A percentile compares a stretch with the other conserved stretches of the same genome.
Evolutionary conservation across 2,329 filamentous ascomycete genomes (phyloP).

Genomic region (Stachybotrys echinatus): DNA sequence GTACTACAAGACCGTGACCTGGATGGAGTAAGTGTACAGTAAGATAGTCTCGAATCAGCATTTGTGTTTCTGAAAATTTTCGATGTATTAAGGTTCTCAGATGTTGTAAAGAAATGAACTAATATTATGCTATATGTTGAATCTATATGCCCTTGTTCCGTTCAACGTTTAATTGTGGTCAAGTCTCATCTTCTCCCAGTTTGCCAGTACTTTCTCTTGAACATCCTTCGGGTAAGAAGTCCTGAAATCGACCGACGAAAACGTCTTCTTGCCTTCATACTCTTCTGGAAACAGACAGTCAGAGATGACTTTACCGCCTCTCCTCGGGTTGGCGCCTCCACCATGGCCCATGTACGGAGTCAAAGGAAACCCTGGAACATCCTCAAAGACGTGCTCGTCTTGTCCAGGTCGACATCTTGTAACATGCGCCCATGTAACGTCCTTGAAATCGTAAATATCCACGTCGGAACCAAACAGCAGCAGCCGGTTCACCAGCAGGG

Average conservation of each 20-base stretch:
- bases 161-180: not conserved
- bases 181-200: not conserved
- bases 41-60: not conserved
- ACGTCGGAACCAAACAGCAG: conserved; percentile 43
- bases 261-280: conserved; percentile 24
- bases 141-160: not conserved
- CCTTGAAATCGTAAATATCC: conserved; percentile 36
- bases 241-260: not conserved
- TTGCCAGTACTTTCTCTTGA: not conserved
- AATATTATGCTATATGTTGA: too few relatives aligned
- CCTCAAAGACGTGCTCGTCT: conserved; percentile 38
- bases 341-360: conserved; percentile 44
- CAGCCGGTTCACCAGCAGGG: conserved; percentile 40
- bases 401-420: conserved; percentile 38
- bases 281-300: conserved; percentile 36
- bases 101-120: too few relatives aligned
- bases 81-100: too few relatives aligned
- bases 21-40: conserved; percentile 4
- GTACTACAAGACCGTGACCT: conserved; percentile 15
- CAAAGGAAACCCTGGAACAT: conserved; percentile 35
- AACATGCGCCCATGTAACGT: conserved; percentile 43
- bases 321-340: conserved; percentile 19
- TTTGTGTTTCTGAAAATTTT: not conserved
- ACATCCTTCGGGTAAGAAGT: not conserved
- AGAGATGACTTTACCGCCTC: conserved; percentile 39